Evolutionary conservation across 2,329 filamentous ascomycete species (phyloP).

Genomic region (Aciculosporium take): DNA sequence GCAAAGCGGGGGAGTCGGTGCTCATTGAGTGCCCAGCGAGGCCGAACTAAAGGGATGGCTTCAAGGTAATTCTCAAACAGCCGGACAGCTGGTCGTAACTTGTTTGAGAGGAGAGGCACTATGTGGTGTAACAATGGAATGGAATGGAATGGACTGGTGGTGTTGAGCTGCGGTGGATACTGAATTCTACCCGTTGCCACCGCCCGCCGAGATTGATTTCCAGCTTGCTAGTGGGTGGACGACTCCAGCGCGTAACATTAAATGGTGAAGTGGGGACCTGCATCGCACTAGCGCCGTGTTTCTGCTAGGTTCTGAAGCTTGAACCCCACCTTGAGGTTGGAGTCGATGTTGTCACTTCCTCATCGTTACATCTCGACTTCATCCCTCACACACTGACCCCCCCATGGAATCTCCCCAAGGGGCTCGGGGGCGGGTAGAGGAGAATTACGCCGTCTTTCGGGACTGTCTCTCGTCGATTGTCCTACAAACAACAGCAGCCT

Average conservation of each 20-base stretch:
- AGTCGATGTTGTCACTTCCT: constrained; percentile 1
- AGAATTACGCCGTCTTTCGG: constrained; percentile 45
- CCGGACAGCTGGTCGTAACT: neutral
- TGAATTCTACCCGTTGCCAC: constrained; percentile 1
- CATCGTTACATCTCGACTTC: too few species aligned
- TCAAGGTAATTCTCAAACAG: too few species aligned
- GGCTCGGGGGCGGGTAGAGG: neutral
- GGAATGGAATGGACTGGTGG: neutral
- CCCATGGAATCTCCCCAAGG: neutral
- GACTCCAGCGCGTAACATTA: too few species aligned
- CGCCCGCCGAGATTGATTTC: too few species aligned
- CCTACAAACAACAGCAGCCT: neutral
- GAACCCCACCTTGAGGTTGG: neutral
- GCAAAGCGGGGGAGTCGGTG: constrained; percentile 5
- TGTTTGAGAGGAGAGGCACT: too few species aligned
- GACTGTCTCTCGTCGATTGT: constrained; percentile 42
- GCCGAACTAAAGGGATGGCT: too few species aligned
- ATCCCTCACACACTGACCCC: neutral
- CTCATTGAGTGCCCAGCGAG: too few species aligned
- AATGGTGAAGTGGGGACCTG: too few species aligned
- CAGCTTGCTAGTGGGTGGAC: too few species aligned
- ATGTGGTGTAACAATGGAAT: too few species aligned
- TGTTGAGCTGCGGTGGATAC: neutral
- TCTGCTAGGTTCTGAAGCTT: too few species aligned
- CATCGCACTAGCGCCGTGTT: too few species aligned